Evolutionary conservation across 2,329 filamentous ascomycete species (phyloP).

Genomic region (Helotiales sp.): DNA sequence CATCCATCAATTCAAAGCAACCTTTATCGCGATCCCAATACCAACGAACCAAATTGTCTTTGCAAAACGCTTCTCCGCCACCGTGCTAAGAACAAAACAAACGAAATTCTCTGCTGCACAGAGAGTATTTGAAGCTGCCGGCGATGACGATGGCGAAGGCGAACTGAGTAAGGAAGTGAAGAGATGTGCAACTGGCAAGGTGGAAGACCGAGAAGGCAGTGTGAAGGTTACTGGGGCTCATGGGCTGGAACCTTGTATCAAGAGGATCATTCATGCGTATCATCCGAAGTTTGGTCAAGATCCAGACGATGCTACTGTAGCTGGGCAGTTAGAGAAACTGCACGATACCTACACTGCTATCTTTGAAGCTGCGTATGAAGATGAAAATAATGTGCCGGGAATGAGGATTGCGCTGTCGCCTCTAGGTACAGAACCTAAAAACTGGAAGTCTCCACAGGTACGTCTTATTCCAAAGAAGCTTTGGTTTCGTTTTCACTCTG

Average conservation of each 20-base stretch:
- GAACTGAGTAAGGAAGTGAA: not conserved
- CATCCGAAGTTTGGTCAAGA: not conserved
- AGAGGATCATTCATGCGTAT: not conserved
- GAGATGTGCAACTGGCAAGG: not conserved
- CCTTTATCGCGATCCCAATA: not conserved
- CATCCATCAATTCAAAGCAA: not conserved
- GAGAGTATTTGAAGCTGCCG: not conserved
- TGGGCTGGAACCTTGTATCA: not conserved
- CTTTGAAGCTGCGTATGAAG: not conserved
- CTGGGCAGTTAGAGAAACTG: not conserved
- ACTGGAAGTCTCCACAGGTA: not conserved
- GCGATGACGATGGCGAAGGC: not conserved
- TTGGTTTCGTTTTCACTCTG: no score
- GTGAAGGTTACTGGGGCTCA: not conserved
- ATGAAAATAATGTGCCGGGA: not conserved
- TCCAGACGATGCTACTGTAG: not conserved
- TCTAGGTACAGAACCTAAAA: not conserved
- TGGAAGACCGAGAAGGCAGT: not conserved
- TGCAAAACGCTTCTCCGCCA: not conserved
- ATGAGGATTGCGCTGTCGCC: not conserved
- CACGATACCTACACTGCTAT: not conserved
- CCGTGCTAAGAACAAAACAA: not conserved
- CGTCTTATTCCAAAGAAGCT: no score
- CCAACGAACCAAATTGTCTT: not conserved
- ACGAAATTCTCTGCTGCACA: not conserved